Evolutionary conservation across 179 eudicot species (phyloP).

Genomic region (Beta macrorhiza): DNA sequence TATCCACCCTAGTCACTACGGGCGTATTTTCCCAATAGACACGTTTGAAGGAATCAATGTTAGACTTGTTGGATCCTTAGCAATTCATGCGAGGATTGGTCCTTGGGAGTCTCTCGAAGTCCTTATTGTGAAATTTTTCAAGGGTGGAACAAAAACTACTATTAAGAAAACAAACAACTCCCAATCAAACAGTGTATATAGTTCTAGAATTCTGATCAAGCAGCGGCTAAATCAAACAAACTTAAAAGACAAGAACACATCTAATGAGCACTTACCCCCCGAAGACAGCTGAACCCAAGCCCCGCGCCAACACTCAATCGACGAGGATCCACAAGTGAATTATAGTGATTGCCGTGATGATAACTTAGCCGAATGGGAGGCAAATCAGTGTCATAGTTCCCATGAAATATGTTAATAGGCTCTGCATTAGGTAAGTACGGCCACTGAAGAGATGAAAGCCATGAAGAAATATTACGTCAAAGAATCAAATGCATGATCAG

Average conservation of each 20-base stretch:
- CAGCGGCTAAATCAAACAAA: not conserved
- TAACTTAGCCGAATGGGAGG: constrained; percentile 92
- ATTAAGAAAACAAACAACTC: not conserved
- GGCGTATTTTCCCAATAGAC: too few relatives aligned
- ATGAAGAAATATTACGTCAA: not conserved
- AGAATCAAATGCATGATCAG: not conserved
- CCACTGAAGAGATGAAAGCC: not conserved
- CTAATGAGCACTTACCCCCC: constrained; percentile 59
- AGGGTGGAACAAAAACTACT: not conserved
- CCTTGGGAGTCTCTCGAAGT: too few relatives aligned
- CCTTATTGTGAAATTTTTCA: too few relatives aligned
- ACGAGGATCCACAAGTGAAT: constrained; percentile 98
- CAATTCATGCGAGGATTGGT: too few relatives aligned
- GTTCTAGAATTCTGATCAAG: not conserved
- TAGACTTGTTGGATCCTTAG: too few relatives aligned
- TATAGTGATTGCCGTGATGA: constrained; percentile 96
- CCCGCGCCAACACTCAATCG: constrained; percentile 88
- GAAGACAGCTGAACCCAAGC: constrained; percentile 87
- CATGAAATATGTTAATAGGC: constrained; percentile 93
- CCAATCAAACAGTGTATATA: not conserved
- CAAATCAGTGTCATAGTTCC: constrained; percentile 74
- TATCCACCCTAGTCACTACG: too few relatives aligned
- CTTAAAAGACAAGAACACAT: not conserved
- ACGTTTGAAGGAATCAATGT: too few relatives aligned
- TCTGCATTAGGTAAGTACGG: constrained; percentile 42